Base-by-base conservation (phyloP, 345 rosid species). In the Excoecaria agallocha region DNA sequence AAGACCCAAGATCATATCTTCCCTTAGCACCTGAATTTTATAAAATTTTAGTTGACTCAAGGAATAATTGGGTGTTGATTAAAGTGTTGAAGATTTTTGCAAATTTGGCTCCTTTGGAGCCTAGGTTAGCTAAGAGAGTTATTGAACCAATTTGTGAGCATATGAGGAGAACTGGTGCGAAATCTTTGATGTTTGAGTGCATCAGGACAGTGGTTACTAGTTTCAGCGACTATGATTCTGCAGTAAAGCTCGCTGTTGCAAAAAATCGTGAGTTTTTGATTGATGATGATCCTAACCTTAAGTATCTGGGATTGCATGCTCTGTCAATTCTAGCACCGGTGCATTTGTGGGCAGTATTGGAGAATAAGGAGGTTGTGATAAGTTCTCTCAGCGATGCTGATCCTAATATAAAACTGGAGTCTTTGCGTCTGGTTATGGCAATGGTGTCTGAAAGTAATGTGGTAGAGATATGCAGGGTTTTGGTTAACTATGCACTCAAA, bases 301-400 rank as follows among this genome's bases (percentile, higher is more conserved):
- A 87, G 89, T 95, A 91, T 86, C 98, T 95, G 15, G 98, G 99
- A 13, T 84, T 93, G 82, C 92, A 90, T 57, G 98, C 91, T 1
- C 86, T 91, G 71, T 76, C 92, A 0, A 83, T 86, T 79, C 86
- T 86, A 72, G 94, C 94, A 8, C 83, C 86, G 1, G 85, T 77
- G 82, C 92, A 91, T 81, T 75, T 86, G 79, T 95, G 94, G 96
- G 89, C 91, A 3, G 96, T 93, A 51, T 81, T 90, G 82, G 93
- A 95, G 87, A 86, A 91, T 79, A 91, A 91, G 86, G 97, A 91
- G 77, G 80, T 89, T 68, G 94, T 95, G 57, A 86, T 91, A 57
- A 90, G 86, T 84, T 93, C 97, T 74, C 74, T 95, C 85, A 95
- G 92, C 65, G 93, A 93, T 71, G 89, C 51, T 58, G 99, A 95